phyloP scores from a whole-genome alignment of 768 basidiomycete species.

The Mycena sanguinolenta region DNA sequence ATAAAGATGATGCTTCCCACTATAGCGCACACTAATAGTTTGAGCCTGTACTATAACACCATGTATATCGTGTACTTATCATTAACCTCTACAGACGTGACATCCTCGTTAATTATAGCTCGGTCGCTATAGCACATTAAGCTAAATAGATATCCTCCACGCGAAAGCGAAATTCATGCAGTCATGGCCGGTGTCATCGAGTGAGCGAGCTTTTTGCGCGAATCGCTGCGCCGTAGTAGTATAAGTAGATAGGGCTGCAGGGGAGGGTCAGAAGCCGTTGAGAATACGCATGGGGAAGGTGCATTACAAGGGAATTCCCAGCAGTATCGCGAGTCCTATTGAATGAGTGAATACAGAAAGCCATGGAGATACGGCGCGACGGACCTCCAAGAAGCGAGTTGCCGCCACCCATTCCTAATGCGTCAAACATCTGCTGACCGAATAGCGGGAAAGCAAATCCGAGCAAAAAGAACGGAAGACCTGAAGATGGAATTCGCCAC shows the following conservation, averaged over 20 bases:
- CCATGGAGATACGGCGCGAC: too few relatives aligned
- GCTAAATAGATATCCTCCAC: too few relatives aligned
- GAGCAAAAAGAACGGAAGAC: slow-evolving; percentile 71
- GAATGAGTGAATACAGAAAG: neutral
- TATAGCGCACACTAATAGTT: too few relatives aligned
- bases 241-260: slow-evolving; percentile 63
- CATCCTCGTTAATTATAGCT: too few relatives aligned
- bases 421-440: slow-evolving; percentile 68
- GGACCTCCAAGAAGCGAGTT: slow-evolving; percentile 46
- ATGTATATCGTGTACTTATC: too few relatives aligned
- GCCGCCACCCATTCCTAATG: slow-evolving; percentile 68
- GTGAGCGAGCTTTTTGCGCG: slow-evolving; percentile 30
- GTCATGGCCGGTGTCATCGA: slow-evolving; percentile 21
- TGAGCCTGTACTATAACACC: too few relatives aligned
- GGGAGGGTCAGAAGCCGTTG: slow-evolving; percentile 46
- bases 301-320: slow-evolving; percentile 66
- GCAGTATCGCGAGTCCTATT: slow-evolving; percentile 53
- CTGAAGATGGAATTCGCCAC: slow-evolving; percentile 41
- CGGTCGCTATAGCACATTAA: too few relatives aligned
- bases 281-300: slow-evolving; percentile 56
- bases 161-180: too few relatives aligned
- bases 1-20: too few relatives aligned
- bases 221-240: slow-evolving; percentile 46
- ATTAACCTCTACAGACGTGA: too few relatives aligned
- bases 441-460: slow-evolving; percentile 79